Evolutionary conservation across 2,329 filamentous ascomycete species (phyloP).

Genomic region (Monosporascus sp.): DNA sequence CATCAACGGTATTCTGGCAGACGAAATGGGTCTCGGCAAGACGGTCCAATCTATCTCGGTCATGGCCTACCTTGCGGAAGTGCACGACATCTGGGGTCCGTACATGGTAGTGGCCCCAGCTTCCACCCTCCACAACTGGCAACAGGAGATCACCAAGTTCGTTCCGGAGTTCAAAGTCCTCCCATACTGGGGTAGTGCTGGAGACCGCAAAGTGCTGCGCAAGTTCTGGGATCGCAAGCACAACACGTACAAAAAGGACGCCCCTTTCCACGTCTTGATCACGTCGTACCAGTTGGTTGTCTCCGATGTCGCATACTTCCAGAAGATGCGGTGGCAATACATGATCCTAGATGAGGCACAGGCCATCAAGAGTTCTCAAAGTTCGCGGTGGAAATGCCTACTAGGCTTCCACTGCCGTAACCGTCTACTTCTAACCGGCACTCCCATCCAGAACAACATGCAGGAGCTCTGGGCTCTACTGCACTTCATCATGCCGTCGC

Average conservation of each 20-base stretch:
- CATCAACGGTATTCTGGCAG: conserved; percentile 97
- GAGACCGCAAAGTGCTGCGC: conserved; percentile 88
- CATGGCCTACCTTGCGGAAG: conserved; percentile 96
- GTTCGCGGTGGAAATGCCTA: conserved; percentile 93
- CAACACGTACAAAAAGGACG: conserved; percentile 88
- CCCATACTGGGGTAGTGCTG: conserved; percentile 94
- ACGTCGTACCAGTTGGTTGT: conserved; percentile 98
- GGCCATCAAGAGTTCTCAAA: conserved; percentile 96
- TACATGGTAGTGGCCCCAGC: conserved; percentile 95
- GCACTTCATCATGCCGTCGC: conserved; percentile 99
- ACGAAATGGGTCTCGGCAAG: conserved; percentile 99
- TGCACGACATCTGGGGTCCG: conserved; percentile 96
- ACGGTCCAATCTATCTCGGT: conserved; percentile 98
- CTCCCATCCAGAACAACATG: conserved; percentile 99
- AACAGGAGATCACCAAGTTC: conserved; percentile 94
- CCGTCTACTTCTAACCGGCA: conserved; percentile 87
- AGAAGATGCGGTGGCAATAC: conserved; percentile 99
- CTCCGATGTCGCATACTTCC: conserved; percentile 93
- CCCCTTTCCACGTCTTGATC: conserved; percentile 90
- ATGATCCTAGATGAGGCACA: conserved; percentile 99
- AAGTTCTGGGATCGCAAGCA: conserved; percentile 99
- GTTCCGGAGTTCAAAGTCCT: conserved; percentile 92
- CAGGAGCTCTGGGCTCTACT: conserved; percentile 96
- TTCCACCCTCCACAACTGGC: conserved; percentile 97
- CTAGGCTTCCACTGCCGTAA: conserved; percentile 94